Percentiles rank a stretch among this genome's conserved stretches.
phyloP scores from a whole-genome alignment of 192 early-diverging fungal genomes.

The Coemansia brasiliensis region DNA sequence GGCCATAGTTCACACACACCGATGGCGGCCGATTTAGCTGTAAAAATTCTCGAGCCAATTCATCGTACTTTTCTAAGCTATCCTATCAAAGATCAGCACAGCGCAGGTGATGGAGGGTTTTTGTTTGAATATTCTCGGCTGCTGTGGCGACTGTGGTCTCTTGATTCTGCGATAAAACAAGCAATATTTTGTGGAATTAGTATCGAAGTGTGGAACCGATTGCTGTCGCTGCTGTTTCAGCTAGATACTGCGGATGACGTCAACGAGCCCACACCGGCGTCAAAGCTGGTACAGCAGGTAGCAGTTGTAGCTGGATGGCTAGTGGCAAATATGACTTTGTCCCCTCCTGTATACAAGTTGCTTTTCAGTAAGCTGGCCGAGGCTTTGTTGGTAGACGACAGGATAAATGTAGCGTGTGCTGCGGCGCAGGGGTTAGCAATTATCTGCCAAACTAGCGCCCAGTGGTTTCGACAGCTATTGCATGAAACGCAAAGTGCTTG shows the following conservation, averaged over 20 bases:
- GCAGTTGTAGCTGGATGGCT: conserved; percentile 24
- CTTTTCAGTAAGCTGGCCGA: conserved; percentile 19
- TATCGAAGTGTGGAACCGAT: conserved; percentile 22
- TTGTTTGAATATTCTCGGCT: conserved; percentile 32
- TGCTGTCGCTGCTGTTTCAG: conserved; percentile 9
- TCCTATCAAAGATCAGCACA: too few species aligned
- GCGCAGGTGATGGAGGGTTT: background rate
- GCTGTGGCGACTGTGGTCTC: conserved; percentile 28
- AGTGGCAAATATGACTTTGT: conserved; percentile 19
- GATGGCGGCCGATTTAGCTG: background rate
- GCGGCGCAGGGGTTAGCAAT: conserved; percentile 21
- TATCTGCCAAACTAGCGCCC: conserved; percentile 19
- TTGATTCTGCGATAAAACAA: background rate
- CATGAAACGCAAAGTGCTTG: conserved; percentile 35
- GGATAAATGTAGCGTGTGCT: background rate
- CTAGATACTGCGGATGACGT: background rate
- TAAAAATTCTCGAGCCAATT: conserved; percentile 5
- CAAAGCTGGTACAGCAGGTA: background rate
- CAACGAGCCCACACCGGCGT: background rate
- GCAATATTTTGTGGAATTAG: conserved; percentile 12
- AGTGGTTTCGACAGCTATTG: conserved; percentile 20
- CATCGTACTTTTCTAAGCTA: conserved; percentile 9
- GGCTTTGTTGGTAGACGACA: background rate
- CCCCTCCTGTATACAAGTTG: conserved; percentile 26
- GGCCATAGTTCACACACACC: conserved; percentile 1